Evolutionary conservation across 768 basidiomycete species (phyloP).

Genomic region (Hygrocybe punicea): DNA sequence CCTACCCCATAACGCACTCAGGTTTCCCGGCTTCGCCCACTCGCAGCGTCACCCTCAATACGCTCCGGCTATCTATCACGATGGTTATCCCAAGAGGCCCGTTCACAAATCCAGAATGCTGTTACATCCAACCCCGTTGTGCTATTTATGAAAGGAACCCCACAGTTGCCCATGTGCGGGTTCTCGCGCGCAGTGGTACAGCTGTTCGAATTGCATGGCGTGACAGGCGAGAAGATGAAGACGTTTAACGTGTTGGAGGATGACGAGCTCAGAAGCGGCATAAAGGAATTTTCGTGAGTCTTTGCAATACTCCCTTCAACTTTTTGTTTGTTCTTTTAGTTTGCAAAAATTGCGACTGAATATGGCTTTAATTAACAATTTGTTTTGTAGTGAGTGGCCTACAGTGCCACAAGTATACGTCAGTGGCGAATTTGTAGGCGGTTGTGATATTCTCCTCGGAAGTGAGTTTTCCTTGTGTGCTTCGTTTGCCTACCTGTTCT

Average conservation of each 20-base stretch:
- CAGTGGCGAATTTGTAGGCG: constrained; percentile 93
- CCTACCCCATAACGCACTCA: not conserved
- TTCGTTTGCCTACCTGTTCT: not conserved
- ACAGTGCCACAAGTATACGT: constrained; percentile 96
- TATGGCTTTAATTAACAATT: no score
- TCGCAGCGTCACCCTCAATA: constrained; percentile 18
- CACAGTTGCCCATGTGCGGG: constrained; percentile 81
- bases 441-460: constrained; percentile 89
- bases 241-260: constrained; percentile 91
- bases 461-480: constrained; percentile 53
- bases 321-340: not conserved
- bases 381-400: constrained; percentile 79
- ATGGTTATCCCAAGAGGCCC: constrained; percentile 59
- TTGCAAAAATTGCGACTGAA: not conserved
- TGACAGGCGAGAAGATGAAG: constrained; percentile 75
- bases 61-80: constrained; percentile 34
- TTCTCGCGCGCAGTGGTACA: constrained; percentile 95
- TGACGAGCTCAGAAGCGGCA: constrained; percentile 71
- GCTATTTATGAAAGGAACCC: constrained; percentile 98
- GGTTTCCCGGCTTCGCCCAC: constrained; percentile 11
- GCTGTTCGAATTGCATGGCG: constrained; percentile 80
- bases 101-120: constrained; percentile 66
- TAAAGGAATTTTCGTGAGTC: constrained; percentile 98
- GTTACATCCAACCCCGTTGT: constrained; percentile 77
- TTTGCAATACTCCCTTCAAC: not conserved